phyloP scores from a whole-genome alignment of 148 eudicot species.

The Euryodendron excelsum region DNA sequence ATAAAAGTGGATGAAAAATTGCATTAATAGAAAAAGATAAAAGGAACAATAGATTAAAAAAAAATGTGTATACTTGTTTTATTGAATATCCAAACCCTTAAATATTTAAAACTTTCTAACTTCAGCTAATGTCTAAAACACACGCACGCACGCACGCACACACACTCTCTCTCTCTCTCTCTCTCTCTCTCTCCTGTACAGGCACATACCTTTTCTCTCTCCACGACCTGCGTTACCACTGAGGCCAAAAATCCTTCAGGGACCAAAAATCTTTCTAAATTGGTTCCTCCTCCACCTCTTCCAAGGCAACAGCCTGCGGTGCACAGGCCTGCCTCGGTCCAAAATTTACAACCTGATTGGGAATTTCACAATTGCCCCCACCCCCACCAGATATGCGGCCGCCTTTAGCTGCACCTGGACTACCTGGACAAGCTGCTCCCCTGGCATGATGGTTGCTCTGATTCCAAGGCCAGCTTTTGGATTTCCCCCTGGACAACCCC shows the following conservation, averaged over 20 bases:
- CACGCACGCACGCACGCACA: background rate
- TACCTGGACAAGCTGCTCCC: slow-evolving; percentile 59
- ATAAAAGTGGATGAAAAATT: background rate
- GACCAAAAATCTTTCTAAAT: slow-evolving; percentile 45
- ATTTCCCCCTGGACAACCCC: slow-evolving; percentile 66
- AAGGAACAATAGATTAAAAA: no score
- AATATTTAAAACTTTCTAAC: background rate
- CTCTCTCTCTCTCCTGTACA: slow-evolving; percentile 22
- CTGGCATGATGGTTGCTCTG: slow-evolving; percentile 61
- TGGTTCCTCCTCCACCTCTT: slow-evolving; percentile 73
- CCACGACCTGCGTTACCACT: slow-evolving; percentile 70
- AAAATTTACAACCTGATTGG: slow-evolving; percentile 66
- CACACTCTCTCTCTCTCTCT: background rate
- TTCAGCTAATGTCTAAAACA: background rate
- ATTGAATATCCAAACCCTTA: background rate
- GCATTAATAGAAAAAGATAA: no score
- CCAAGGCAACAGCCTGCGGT: slow-evolving; percentile 56
- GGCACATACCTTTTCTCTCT: slow-evolving; percentile 52
- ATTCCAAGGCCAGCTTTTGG: slow-evolving; percentile 77
- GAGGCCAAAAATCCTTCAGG: slow-evolving; percentile 43
- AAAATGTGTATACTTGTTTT: background rate
- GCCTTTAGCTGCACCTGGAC: slow-evolving; percentile 46
- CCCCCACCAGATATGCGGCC: slow-evolving; percentile 65
- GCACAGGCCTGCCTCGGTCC: slow-evolving; percentile 42
- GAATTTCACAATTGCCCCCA: slow-evolving; percentile 66